Percentiles rank a stretch among this genome's conserved stretches.
phyloP scores from a whole-genome alignment of 352 stramenopile species.

The Saprolegnia diclina region DNA sequence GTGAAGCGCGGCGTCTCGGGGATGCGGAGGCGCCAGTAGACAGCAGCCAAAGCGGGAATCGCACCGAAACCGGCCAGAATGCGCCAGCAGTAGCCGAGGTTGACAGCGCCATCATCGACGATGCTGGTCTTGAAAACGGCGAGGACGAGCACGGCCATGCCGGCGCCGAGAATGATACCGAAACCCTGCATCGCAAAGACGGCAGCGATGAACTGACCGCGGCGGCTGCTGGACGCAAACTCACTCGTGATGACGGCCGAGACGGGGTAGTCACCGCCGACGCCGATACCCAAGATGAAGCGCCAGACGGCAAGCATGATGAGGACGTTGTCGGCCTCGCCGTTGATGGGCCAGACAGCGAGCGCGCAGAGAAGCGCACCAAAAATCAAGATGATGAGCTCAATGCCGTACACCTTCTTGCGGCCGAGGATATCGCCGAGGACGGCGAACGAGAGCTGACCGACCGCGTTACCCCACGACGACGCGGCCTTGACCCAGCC shows the following conservation, averaged over 20 bases:
- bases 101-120: constrained; percentile 36
- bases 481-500: constrained; percentile 44
- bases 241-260: constrained; percentile 50
- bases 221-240: constrained; percentile 38
- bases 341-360: constrained; percentile 40
- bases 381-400: constrained; percentile 42
- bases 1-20: constrained; percentile 41
- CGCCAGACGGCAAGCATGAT: constrained; percentile 49
- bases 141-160: constrained; percentile 38
- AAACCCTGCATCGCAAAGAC: constrained; percentile 54
- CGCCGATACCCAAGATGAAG: constrained; percentile 47
- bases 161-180: constrained; percentile 38
- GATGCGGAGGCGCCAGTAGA: constrained; percentile 49
- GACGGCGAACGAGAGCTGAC: constrained; percentile 46
- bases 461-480: constrained; percentile 39
- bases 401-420: constrained; percentile 46
- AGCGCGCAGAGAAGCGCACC: constrained; percentile 36
- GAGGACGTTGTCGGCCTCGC: constrained; percentile 40
- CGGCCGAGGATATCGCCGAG: constrained; percentile 43
- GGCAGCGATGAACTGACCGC: constrained; percentile 43
- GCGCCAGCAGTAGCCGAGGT: constrained; percentile 45
- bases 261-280: constrained; percentile 50
- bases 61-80: constrained; percentile 40
- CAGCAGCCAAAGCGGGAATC: constrained; percentile 35
- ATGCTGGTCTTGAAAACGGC: constrained; percentile 32